These are phyloP conservation scores for Hypocreales sp. DNA, from an alignment of 2,329 filamentous ascomycete genomes.

Conservation along the genomic window DNA sequence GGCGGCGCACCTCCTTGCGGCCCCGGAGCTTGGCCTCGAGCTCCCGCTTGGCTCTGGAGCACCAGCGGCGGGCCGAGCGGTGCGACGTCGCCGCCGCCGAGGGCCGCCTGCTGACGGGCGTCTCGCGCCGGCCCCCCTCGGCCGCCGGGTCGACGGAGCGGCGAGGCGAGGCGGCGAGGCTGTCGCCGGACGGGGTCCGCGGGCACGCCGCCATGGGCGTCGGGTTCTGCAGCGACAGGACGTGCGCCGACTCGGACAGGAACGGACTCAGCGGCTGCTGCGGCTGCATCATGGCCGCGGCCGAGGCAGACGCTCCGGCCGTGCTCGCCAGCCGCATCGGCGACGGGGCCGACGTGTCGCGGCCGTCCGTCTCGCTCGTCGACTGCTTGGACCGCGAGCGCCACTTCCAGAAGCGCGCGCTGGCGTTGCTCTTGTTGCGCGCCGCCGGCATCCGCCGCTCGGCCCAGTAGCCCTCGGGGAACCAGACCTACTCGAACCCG, in stretches of 20 bases:
- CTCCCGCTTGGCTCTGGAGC: constrained; percentile 9
- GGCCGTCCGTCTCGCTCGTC: constrained; percentile 15
- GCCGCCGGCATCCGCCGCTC: constrained; percentile 28
- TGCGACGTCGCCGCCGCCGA: too few species aligned
- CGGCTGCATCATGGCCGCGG: constrained; percentile 3
- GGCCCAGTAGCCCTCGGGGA: constrained; percentile 47
- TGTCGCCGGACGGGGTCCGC: too few species aligned
- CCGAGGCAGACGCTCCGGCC: constrained; percentile 3
- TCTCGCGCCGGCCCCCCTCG: too few species aligned
- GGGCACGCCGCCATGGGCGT: constrained; percentile 1
- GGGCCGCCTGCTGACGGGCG: too few species aligned
- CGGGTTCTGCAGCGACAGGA: constrained; percentile 27
- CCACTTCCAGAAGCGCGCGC: constrained; percentile 24
- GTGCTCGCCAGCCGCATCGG: constrained; percentile 10
- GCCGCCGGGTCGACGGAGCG: too few species aligned
- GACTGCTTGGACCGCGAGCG: constrained; percentile 20
- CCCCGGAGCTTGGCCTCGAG: constrained; percentile 9
- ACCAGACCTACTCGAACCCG: constrained; percentile 48
- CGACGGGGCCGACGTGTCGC: constrained; percentile 8
- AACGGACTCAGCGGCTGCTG: constrained; percentile 23
- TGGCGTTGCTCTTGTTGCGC: constrained; percentile 15
- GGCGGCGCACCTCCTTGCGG: constrained; percentile 7
- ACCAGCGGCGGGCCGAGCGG: constrained; percentile 3
- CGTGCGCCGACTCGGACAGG: constrained; percentile 30
- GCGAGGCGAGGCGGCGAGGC: too few species aligned